Conservation (phyloP, 352 stramenopile species). For the Pythium aristosporum region DNA sequence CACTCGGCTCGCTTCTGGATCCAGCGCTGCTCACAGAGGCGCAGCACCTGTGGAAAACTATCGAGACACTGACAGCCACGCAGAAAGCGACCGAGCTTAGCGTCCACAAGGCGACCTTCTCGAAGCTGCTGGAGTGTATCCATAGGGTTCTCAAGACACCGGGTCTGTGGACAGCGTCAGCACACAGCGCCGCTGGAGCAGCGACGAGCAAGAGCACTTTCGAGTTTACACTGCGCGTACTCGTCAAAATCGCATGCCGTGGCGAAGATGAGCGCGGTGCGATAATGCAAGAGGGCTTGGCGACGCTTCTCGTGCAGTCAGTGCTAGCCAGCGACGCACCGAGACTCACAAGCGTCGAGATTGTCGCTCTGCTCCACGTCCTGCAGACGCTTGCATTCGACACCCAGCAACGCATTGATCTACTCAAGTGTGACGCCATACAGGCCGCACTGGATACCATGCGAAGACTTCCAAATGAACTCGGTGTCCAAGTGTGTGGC, state of each 20-base stretch:
- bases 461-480: constrained; percentile 27
- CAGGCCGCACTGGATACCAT: constrained; percentile 37
- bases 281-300: constrained; percentile 41
- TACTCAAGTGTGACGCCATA: constrained; percentile 36
- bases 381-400: constrained; percentile 52
- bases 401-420: constrained; percentile 31
- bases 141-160: constrained; percentile 36
- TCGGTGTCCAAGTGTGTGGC: constrained; percentile 42
- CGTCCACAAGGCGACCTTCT: constrained; percentile 39
- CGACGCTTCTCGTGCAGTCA: constrained; percentile 34
- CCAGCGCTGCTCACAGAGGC: constrained; percentile 33
- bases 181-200: neutral
- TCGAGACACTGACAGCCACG: constrained; percentile 48
- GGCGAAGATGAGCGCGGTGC: constrained; percentile 49
- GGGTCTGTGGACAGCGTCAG: constrained; percentile 23
- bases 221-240: constrained; percentile 38
- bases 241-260: constrained; percentile 42
- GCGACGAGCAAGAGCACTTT: constrained; percentile 28
- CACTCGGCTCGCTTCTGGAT: neutral
- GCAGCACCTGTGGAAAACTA: constrained; percentile 50
- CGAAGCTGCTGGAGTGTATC: constrained; percentile 40
- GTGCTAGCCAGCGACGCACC: constrained; percentile 16
- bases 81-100: constrained; percentile 33
- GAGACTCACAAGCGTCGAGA: constrained; percentile 13
- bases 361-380: constrained; percentile 39